phyloP scores from a whole-genome alignment of 345 rosid genomes.

The Eucalyptus sp. region DNA sequence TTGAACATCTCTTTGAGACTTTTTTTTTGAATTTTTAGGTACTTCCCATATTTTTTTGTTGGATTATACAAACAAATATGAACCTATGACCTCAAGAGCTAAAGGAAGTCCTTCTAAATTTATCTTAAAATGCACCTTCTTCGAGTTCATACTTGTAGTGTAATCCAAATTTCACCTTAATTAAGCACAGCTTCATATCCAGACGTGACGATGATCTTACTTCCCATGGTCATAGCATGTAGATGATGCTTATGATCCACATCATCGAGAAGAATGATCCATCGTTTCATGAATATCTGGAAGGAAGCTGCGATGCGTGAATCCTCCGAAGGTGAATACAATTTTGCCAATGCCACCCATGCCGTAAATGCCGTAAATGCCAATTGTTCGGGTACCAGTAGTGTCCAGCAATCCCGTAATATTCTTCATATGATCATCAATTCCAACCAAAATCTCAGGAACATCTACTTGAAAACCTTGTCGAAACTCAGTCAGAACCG shows the following conservation, averaged over 20 bases:
- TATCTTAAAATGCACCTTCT: not conserved
- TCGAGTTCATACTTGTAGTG: not conserved
- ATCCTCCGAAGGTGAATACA: not conserved
- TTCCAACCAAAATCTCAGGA: not conserved
- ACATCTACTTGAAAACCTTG: not conserved
- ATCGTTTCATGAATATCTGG: not conserved
- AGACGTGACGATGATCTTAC: not conserved
- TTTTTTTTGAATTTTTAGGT: not conserved
- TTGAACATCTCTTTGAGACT: not conserved
- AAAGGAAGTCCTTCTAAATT: not conserved
- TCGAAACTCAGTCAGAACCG: not conserved
- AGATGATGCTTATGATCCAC: not conserved
- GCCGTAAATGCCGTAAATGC: not conserved
- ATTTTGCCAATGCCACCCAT: not conserved
- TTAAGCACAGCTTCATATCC: not conserved
- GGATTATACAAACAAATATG: not conserved
- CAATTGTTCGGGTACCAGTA: not conserved
- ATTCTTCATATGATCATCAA: not conserved
- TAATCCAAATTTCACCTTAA: not conserved
- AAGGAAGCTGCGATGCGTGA: not conserved
- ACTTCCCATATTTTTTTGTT: not conserved
- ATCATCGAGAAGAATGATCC: not conserved
- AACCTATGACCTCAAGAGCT: not conserved
- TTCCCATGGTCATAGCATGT: not conserved
- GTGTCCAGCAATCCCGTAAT: not conserved